A percentile compares a stretch with the other conserved stretches of the same genome.
phyloP scores from a whole-genome alignment of 305 asterid genomes.

The Rubia balearica region DNA sequence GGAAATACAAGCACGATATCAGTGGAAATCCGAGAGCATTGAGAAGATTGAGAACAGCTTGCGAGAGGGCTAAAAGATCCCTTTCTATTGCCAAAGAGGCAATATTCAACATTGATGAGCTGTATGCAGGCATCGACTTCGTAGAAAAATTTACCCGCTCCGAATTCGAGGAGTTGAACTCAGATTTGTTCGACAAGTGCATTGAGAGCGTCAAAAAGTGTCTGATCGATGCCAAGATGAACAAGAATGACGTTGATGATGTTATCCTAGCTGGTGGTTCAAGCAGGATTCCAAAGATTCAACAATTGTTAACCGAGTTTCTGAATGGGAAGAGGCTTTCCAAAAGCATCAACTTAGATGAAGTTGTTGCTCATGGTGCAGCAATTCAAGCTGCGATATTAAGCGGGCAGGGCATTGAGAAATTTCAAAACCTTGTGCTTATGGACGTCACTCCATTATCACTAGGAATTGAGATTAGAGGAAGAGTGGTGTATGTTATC shows the following conservation, averaged over 20 bases:
- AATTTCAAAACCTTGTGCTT: not conserved
- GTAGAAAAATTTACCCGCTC: not conserved
- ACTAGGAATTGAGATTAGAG: not conserved
- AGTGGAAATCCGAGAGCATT: not conserved
- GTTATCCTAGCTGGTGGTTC: not conserved
- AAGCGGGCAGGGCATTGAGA: not conserved
- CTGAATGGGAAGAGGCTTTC: not conserved
- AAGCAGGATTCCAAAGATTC: not conserved
- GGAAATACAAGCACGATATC: slow-evolving; percentile 13
- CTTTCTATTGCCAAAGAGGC: not conserved
- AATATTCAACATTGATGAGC: not conserved
- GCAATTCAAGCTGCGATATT: not conserved
- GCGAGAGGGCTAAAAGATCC: not conserved
- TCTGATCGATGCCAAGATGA: not conserved
- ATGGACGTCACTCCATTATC: slow-evolving; percentile 15
- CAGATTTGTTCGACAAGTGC: not conserved
- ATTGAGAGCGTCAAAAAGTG: not conserved
- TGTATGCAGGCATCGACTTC: not conserved
- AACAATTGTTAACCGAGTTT: not conserved
- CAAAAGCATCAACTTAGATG: not conserved
- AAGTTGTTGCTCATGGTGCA: not conserved
- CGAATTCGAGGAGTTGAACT: not conserved
- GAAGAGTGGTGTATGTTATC: slow-evolving; percentile 8
- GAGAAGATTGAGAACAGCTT: slow-evolving; percentile 3
- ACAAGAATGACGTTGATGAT: no score